Percentiles rank a stretch among this genome's conserved stretches.
Evolutionary conservation across 2,329 filamentous ascomycete species (phyloP).

Genomic region (Didymella lethalis): DNA sequence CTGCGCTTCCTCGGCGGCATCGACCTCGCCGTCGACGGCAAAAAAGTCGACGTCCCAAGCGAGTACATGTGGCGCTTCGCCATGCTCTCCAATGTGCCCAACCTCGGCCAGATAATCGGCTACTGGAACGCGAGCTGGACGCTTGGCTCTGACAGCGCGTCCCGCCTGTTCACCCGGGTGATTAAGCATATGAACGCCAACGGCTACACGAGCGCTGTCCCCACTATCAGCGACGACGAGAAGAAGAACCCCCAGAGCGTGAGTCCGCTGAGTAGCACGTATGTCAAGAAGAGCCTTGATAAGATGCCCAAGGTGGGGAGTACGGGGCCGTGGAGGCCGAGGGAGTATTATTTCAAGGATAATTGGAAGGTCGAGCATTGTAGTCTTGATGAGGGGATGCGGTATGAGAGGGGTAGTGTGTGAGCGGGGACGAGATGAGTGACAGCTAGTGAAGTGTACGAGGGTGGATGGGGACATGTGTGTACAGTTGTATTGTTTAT

Average conservation of each 20-base stretch:
- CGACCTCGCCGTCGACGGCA: conserved; percentile 61
- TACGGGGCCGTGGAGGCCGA: conserved; percentile 54
- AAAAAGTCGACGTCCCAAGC: conserved; percentile 53
- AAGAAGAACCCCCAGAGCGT: conserved; percentile 52
- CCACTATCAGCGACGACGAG: conserved; percentile 52
- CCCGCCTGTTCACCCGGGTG: conserved; percentile 59
- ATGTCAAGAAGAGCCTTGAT: conserved; percentile 54
- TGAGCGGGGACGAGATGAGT: conserved; percentile 1
- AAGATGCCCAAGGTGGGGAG: conserved; percentile 59
- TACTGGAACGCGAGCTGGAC: conserved; percentile 71
- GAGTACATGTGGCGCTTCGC: conserved; percentile 67
- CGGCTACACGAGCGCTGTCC: conserved; percentile 55
- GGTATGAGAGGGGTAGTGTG: conserved; percentile 43
- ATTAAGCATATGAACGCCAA: conserved; percentile 60
- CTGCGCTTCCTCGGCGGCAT: conserved; percentile 64
- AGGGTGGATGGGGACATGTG: too few relatives aligned
- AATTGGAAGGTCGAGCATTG: conserved; percentile 54
- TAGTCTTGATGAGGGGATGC: conserved; percentile 53
- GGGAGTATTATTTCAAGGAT: conserved; percentile 56
- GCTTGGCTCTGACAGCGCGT: conserved; percentile 65
- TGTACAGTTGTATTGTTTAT: too few relatives aligned
- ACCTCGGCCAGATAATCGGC: conserved; percentile 65
- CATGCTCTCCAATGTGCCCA: conserved; percentile 71
- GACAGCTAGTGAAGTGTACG: too few relatives aligned
- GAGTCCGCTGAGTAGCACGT: conserved; percentile 60